These are phyloP conservation scores for Neurospora sp. DNA, from an alignment of 495 filamentous ascomycete species.

Conservation along the genomic window DNA sequence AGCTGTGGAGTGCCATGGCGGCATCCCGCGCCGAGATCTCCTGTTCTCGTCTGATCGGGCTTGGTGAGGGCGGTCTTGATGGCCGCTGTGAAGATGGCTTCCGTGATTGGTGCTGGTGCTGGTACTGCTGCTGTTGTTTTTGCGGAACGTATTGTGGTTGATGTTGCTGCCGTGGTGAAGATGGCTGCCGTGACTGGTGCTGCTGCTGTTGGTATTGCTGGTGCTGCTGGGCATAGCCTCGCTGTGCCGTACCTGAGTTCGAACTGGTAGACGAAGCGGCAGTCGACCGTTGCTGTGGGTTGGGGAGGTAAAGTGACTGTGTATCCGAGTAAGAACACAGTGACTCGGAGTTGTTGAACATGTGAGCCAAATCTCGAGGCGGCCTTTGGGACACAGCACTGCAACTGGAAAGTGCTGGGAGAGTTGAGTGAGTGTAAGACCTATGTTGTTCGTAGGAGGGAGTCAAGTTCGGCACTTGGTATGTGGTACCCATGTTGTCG, in stretches of 20 bases:
- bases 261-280: constrained; percentile 1
- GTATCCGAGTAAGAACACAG: constrained; percentile 4
- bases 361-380: background rate
- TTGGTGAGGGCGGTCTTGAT: constrained; percentile 23
- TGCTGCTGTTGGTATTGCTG: constrained; percentile 5
- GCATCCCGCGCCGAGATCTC: constrained; percentile 24
- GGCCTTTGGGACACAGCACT: background rate
- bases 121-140: constrained; percentile 2
- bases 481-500: constrained; percentile 37
- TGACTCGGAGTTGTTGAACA: constrained; percentile 2
- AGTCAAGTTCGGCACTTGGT: constrained; percentile 32
- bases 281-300: background rate
- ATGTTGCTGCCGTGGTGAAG: constrained; percentile 4
- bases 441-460: constrained; percentile 29
- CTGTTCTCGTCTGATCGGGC: constrained; percentile 16
- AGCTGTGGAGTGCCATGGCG: constrained; percentile 48
- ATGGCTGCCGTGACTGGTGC: constrained; percentile 20
- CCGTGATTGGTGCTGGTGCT: constrained; percentile 13
- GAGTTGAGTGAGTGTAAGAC: constrained; percentile 1
- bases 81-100: constrained; percentile 18
- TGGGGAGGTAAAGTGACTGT: constrained; percentile 2
- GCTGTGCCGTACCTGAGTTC: background rate
- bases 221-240: background rate
- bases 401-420: background rate
- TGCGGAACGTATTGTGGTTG: background rate